phyloP scores from a whole-genome alignment of 2,329 filamentous ascomycete genomes.

The Penicillium sp. region DNA sequence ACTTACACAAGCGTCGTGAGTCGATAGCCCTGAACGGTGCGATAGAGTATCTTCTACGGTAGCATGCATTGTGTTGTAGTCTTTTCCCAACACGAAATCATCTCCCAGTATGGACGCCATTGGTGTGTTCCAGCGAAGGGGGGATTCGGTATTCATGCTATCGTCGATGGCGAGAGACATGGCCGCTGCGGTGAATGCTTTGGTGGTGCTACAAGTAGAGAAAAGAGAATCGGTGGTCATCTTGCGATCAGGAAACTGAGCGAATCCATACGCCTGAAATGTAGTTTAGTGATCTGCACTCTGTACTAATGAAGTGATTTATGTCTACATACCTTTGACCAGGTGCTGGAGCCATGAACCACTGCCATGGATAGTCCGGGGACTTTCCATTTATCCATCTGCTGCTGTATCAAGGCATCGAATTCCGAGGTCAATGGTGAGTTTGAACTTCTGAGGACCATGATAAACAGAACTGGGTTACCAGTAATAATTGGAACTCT shows the following conservation, averaged over 20 bases:
- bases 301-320: background rate
- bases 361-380: slow-evolving; percentile 32
- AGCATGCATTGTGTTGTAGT: slow-evolving; percentile 26
- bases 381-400: slow-evolving; percentile 28
- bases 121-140: slow-evolving; percentile 37
- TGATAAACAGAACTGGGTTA: background rate
- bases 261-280: slow-evolving; percentile 29
- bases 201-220: slow-evolving; percentile 27
- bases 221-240: slow-evolving; percentile 27
- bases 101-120: slow-evolving; percentile 36
- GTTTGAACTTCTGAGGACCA: background rate
- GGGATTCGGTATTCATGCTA: slow-evolving; percentile 9
- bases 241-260: slow-evolving; percentile 22
- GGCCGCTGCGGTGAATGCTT: slow-evolving; percentile 27
- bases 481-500: no score
- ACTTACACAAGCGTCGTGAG: slow-evolving; percentile 11
- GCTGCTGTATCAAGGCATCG: slow-evolving; percentile 18
- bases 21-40: slow-evolving; percentile 32
- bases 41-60: slow-evolving; percentile 37
- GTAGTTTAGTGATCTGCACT: background rate
- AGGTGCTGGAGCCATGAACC: slow-evolving; percentile 25
- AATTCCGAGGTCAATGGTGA: slow-evolving; percentile 9
- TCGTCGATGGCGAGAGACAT: slow-evolving; percentile 23
- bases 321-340: slow-evolving; percentile 21
- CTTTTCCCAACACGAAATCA: slow-evolving; percentile 31